phyloP scores from a whole-genome alignment of 2,329 filamentous ascomycete species.

The Hypocrella siamensis region DNA sequence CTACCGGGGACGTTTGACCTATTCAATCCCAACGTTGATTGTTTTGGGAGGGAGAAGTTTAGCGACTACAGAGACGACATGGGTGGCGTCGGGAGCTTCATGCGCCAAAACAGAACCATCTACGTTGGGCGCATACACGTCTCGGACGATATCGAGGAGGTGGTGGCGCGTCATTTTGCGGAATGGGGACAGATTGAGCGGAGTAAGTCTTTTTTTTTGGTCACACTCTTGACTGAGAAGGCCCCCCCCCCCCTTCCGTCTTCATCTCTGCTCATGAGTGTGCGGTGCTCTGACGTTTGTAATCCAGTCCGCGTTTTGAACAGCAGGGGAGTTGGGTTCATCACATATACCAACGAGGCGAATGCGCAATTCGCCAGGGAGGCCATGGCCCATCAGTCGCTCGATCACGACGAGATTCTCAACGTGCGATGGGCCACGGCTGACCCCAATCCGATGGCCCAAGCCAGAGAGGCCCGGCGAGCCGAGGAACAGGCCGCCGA shows the following conservation, averaged over 20 bases:
- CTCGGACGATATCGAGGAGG: slow-evolving; percentile 91
- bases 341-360: slow-evolving; percentile 84
- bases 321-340: slow-evolving; percentile 77
- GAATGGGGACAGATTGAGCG: slow-evolving; percentile 94
- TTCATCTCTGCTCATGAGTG: too few species aligned
- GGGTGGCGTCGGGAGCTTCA: slow-evolving; percentile 89
- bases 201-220: slow-evolving; percentile 19
- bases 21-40: slow-evolving; percentile 88
- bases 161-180: slow-evolving; percentile 85
- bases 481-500: slow-evolving; percentile 96
- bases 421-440: slow-evolving; percentile 96
- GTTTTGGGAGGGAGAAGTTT: slow-evolving; percentile 78
- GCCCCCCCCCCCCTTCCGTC: too few species aligned
- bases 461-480: slow-evolving; percentile 73
- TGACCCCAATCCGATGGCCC: slow-evolving; percentile 88
- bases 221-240: too few species aligned
- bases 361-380: slow-evolving; percentile 87
- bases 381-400: slow-evolving; percentile 84
- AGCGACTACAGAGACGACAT: slow-evolving; percentile 92
- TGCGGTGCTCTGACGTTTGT: too few species aligned
- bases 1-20: slow-evolving; percentile 76
- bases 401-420: slow-evolving; percentile 83
- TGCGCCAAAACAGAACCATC: slow-evolving; percentile 83
- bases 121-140: slow-evolving; percentile 93
- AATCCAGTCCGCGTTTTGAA: slow-evolving; percentile 60